Base-by-base conservation (phyloP, 257 asterid species). In the Ehretia macrophylla region DNA sequence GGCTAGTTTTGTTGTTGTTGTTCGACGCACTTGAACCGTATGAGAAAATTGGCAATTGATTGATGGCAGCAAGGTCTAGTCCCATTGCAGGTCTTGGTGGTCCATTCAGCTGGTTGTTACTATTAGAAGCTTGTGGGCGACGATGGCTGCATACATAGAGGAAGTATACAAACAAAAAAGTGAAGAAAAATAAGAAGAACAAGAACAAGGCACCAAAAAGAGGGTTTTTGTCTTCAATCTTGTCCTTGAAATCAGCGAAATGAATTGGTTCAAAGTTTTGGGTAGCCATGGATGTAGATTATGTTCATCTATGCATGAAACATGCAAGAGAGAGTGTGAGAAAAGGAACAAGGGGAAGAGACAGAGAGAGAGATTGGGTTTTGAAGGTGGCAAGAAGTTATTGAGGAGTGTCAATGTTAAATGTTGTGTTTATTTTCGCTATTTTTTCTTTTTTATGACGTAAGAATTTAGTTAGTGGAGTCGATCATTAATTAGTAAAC, bases 41-140 rank as follows among this genome's bases (percentile, higher is more conserved):
- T 19, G 68, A 52, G n/a, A 69, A 69, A 32, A 75, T 69, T 17
- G 79, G 79, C 52, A 79, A 27, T 14, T 65, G 60, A 56, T 62
- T 59, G 47, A 75, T 75, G 61, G 77, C 17, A 52, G 74, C 75
- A n/a, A 74, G 47, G 40, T 79, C 81, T 2, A 79, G 68, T 48
- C 78, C 84, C 55, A 50, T 37, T 64, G 51, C 3, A 3, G 35
- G 3, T 27, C 35, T 27, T 42, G 47, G 47, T 42, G 47, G 47
- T 42, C 5, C 3, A 42, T n/a, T n/a, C n/a, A n/a, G n/a, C n/a
- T n/a, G n/a, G 47, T 14, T 14, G 16, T 42, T 3, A 42, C 14
- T 42, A 10, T 10, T 14, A 1, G 47, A 42, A 3, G 47, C 47
- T 4, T 10, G 47, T 19, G 17, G 73, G 71, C 50, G 66, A 62